Evolutionary conservation across 768 basidiomycete genomes (phyloP).

Genomic region (Suillus clintonianus): DNA sequence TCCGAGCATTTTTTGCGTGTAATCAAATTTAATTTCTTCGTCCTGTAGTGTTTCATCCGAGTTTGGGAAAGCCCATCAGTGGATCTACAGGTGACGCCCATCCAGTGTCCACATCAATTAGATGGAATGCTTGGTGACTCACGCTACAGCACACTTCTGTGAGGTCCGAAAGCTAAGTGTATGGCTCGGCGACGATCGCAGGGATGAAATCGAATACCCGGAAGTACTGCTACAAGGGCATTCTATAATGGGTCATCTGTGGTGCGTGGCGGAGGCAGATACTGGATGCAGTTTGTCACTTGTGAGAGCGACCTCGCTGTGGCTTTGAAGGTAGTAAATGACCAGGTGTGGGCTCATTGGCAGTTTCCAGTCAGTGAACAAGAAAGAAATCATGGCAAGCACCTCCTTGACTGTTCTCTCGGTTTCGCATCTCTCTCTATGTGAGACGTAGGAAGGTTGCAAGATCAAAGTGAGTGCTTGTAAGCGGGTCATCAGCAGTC

Average conservation of each 20-base stretch:
- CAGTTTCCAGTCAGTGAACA: constrained; percentile 14
- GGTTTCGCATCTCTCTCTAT: constrained; percentile 27
- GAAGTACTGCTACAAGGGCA: constrained; percentile 8
- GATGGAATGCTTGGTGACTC: constrained; percentile 11
- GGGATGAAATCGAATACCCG: not conserved
- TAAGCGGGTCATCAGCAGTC: constrained; percentile 46
- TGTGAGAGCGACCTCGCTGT: constrained; percentile 1
- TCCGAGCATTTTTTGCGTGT: constrained; percentile 28
- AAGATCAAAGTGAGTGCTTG: constrained; percentile 76
- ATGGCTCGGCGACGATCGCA: no score
- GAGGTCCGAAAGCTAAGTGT: constrained; percentile 19
- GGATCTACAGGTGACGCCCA: constrained; percentile 50
- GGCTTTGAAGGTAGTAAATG: no score
- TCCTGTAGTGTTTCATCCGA: constrained; percentile 73
- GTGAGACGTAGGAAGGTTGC: constrained; percentile 78
- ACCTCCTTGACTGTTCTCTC: constrained; percentile 49
- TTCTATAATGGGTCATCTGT: constrained; percentile 18
- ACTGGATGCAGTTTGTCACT: constrained; percentile 36
- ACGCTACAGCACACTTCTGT: constrained; percentile 51
- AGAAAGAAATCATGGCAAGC: constrained; percentile 22
- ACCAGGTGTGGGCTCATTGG: constrained; percentile 18
- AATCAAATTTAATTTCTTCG: constrained; percentile 61
- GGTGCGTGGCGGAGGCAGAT: constrained; percentile 27
- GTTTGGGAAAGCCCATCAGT: constrained; percentile 66
- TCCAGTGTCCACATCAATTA: not conserved